Percentiles rank a stretch among this genome's conserved stretches.
Conservation (phyloP, 108 stramenopile species). For the Cylindrotheca closterium region DNA sequence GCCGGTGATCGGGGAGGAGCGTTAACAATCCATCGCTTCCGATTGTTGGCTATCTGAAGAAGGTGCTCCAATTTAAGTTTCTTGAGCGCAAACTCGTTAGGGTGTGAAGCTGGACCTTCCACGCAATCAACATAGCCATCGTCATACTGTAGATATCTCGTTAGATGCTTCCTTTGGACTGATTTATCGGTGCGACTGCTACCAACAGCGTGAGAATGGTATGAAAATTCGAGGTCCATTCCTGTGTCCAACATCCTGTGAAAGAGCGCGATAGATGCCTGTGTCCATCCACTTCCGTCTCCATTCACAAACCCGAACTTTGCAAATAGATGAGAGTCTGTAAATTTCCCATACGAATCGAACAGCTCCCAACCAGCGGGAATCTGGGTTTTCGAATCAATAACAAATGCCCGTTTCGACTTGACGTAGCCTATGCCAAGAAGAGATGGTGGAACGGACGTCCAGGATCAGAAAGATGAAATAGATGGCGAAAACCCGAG, state of each 20-base stretch:
- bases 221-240: slow-evolving; percentile 59
- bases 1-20: slow-evolving; percentile 40
- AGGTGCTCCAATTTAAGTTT: slow-evolving; percentile 65
- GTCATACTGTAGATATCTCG: slow-evolving; percentile 73
- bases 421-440: slow-evolving; percentile 49
- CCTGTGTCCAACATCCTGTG: slow-evolving; percentile 62
- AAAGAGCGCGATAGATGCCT: slow-evolving; percentile 58
- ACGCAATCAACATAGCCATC: slow-evolving; percentile 79
- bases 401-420: slow-evolving; percentile 47
- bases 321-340: slow-evolving; percentile 75
- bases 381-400: slow-evolving; percentile 37
- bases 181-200: background rate
- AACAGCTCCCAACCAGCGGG: slow-evolving; percentile 41
- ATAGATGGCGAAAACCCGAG: background rate
- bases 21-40: slow-evolving; percentile 53
- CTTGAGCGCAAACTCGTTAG: slow-evolving; percentile 52
- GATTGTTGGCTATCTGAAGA: slow-evolving; percentile 53
- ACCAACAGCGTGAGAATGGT: slow-evolving; percentile 33
- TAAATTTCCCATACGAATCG: slow-evolving; percentile 78
- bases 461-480: too few relatives aligned
- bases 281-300: slow-evolving; percentile 75
- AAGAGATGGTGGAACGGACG: too few relatives aligned
- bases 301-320: slow-evolving; percentile 88
- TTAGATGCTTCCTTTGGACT: slow-evolving; percentile 47
- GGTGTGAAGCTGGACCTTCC: slow-evolving; percentile 10